These are phyloP conservation scores for Akanthomyces uredinophilus DNA, from an alignment of 2,329 filamentous ascomycete genomes.

Conservation along the genomic window DNA sequence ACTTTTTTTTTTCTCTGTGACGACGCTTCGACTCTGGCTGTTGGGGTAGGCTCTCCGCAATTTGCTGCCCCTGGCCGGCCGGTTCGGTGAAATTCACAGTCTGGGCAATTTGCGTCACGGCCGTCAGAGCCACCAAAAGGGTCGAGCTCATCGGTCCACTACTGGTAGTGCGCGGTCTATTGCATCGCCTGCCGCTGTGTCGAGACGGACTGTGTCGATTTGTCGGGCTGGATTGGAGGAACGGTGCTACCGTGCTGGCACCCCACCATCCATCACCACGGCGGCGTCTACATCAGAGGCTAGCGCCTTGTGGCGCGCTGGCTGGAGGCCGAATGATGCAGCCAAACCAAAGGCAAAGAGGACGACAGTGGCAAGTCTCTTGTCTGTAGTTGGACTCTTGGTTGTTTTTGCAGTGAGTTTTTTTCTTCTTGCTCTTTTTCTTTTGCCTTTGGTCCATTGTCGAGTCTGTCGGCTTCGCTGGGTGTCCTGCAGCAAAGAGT, in stretches of 20 bases:
- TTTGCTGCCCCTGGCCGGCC: conserved; percentile 1
- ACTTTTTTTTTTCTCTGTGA: neutral
- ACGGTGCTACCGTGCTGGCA: conserved; percentile 2
- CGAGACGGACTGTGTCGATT: neutral
- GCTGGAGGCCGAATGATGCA: conserved; percentile 2
- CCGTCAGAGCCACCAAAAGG: neutral
- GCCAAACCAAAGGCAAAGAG: neutral
- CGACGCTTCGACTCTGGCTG: neutral
- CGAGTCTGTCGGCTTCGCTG: neutral
- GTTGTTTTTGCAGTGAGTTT: neutral
- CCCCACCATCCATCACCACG: conserved; percentile 6
- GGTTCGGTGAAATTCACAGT: conserved; percentile 8
- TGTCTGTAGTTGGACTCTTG: conserved; percentile 3
- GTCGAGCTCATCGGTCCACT: neutral
- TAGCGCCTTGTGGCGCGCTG: conserved; percentile 8
- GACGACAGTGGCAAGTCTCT: neutral
- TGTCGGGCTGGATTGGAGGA: neutral
- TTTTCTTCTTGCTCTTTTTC: neutral
- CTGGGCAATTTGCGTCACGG: neutral
- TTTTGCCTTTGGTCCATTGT: neutral
- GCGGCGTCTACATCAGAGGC: conserved; percentile 1
- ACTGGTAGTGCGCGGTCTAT: neutral
- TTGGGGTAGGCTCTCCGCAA: conserved; percentile 10
- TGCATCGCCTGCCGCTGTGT: neutral
- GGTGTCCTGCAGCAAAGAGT: too few relatives aligned